Percentiles rank a stretch among this genome's conserved stretches.
Evolutionary conservation across 768 basidiomycete species (phyloP).

Genomic region (Kwoniella sp.): DNA sequence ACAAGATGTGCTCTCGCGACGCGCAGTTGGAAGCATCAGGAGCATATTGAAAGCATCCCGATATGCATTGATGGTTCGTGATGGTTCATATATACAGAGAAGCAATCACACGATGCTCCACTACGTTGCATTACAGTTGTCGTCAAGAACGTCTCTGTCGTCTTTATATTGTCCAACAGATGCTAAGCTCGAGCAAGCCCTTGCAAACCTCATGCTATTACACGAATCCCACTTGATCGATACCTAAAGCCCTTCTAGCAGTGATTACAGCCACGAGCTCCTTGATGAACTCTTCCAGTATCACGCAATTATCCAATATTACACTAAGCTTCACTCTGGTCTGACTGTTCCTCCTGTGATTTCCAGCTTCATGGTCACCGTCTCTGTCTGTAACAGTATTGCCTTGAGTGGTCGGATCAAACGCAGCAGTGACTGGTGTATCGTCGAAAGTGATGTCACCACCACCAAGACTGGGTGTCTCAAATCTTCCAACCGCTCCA

Average conservation of each 20-base stretch:
- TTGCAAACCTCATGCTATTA: constrained; percentile 1
- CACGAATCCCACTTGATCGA: constrained; percentile 42
- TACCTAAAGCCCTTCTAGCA: constrained; percentile 40
- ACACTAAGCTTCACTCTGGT: constrained; percentile 71
- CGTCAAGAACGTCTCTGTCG: no score
- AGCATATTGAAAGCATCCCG: no score
- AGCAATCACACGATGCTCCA: no score
- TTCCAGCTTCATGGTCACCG: constrained; percentile 45
- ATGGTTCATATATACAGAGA: no score
- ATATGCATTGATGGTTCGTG: no score
- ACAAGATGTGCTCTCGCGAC: no score
- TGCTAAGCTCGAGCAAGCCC: no score
- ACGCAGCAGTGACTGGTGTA: constrained; percentile 47
- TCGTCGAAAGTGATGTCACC: background rate
- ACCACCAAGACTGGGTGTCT: background rate
- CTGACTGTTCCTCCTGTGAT: background rate
- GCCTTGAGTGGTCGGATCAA: background rate
- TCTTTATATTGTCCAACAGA: no score
- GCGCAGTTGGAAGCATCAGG: no score
- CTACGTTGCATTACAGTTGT: no score
- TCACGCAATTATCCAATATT: constrained; percentile 88
- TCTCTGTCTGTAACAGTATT: constrained; percentile 1
- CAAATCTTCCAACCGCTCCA: background rate
- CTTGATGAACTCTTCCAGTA: constrained; percentile 92
- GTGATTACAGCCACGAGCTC: constrained; percentile 59